phyloP scores from a whole-genome alignment of 176 grass and related monocot genomes.

The Rhynchospora breviuscula region DNA sequence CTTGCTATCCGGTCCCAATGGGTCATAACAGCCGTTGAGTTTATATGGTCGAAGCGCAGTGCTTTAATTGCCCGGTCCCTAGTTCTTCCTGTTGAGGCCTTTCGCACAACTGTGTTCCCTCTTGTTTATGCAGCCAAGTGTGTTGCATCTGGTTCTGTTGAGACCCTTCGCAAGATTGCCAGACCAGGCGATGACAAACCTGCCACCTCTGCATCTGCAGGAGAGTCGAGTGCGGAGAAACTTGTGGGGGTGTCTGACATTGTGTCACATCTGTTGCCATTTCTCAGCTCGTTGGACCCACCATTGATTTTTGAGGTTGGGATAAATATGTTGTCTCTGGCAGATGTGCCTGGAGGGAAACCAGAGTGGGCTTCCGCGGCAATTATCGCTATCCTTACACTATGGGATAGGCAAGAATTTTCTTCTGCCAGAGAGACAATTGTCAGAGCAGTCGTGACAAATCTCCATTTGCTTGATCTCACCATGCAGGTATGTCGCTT shows the following conservation, averaged over 20 bases:
- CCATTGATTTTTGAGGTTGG: conserved; percentile 94
- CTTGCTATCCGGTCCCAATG: conserved; percentile 86
- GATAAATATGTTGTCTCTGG: conserved; percentile 91
- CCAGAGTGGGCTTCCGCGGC: conserved; percentile 97
- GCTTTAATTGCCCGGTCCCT: conserved; percentile 71
- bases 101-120: conserved; percentile 70
- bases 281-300: conserved; percentile 84
- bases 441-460: conserved; percentile 85
- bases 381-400: conserved; percentile 80
- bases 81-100: conserved; percentile 85
- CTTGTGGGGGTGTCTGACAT: conserved; percentile 85
- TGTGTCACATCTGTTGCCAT: conserved; percentile 80
- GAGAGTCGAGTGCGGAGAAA: conserved; percentile 70
- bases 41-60: conserved; percentile 77
- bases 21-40: conserved; percentile 63
- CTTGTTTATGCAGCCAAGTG: conserved; percentile 82
- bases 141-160: conserved; percentile 75
- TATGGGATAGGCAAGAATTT: conserved; percentile 94
- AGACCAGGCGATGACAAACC: conserved; percentile 42
- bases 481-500: conserved; percentile 68
- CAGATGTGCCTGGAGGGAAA: conserved; percentile 91
- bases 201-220: conserved; percentile 16
- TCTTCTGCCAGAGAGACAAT: conserved; percentile 96
- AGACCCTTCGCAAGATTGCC: conserved; percentile 55
- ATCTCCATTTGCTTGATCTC: conserved; percentile 96